phyloP scores from a whole-genome alignment of 2,329 filamentous ascomycete genomes.

The Penicillium sp. region DNA sequence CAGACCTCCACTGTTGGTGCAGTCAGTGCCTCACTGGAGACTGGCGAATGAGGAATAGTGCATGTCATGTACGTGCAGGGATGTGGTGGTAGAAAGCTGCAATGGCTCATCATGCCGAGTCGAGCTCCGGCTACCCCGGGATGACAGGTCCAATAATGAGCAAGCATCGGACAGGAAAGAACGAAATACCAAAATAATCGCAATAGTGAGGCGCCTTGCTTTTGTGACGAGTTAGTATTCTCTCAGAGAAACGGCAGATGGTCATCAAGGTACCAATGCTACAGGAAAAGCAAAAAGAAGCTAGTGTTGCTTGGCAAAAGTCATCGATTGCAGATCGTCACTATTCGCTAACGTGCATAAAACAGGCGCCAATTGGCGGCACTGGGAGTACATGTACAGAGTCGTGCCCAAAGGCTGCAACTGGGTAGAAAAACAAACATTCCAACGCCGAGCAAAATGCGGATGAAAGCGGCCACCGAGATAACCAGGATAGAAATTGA shows the following conservation, averaged over 20 bases:
- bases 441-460: slow-evolving; percentile 25
- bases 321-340: slow-evolving; percentile 16
- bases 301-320: slow-evolving; percentile 2
- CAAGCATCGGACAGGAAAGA: neutral
- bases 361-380: slow-evolving; percentile 11
- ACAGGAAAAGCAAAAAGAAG: neutral
- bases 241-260: neutral
- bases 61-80: slow-evolving; percentile 3
- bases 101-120: slow-evolving; percentile 43
- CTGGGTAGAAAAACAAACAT: slow-evolving; percentile 9
- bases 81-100: slow-evolving; percentile 59
- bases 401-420: slow-evolving; percentile 8
- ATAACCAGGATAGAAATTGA: neutral
- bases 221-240: neutral
- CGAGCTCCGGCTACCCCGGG: slow-evolving; percentile 2
- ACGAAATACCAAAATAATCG: neutral
- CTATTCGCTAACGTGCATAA: slow-evolving; percentile 19
- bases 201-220: neutral
- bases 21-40: neutral
- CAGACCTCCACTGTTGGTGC: neutral
- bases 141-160: neutral
- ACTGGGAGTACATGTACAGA: slow-evolving; percentile 24
- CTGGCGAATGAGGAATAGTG: neutral
- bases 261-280: neutral
- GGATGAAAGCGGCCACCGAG: slow-evolving; percentile 6